These are phyloP conservation scores for Cystobasidium sp. DNA, from an alignment of 1,284 basidiomycete species.

Conservation along the genomic window DNA sequence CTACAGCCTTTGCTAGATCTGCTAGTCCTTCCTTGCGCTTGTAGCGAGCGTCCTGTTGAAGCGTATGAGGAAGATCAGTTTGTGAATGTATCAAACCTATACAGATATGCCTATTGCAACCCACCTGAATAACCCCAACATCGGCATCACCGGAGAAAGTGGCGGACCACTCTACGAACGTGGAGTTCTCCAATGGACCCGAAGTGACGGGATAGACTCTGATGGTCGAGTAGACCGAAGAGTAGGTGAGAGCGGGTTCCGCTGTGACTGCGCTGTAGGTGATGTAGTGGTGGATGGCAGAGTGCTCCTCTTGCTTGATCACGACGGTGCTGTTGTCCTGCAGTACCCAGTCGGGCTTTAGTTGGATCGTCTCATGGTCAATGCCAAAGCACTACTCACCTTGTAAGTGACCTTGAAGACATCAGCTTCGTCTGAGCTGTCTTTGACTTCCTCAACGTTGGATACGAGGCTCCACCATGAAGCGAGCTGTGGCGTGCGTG, in stretches of 20 bases:
- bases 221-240: conserved; percentile 54
- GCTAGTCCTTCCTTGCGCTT: conserved; percentile 54
- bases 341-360: not conserved
- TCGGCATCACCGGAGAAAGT: conserved; percentile 54
- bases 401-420: conserved; percentile 51
- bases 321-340: conserved; percentile 43
- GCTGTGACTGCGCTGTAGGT: conserved; percentile 53
- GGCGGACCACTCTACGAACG: conserved; percentile 53
- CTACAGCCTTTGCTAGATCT: conserved; percentile 53
- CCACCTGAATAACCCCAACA: conserved; percentile 27
- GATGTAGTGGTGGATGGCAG: conserved; percentile 54
- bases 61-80: not conserved
- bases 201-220: conserved; percentile 51
- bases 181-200: conserved; percentile 49
- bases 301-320: conserved; percentile 55
- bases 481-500: conserved; percentile 32
- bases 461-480: conserved; percentile 41
- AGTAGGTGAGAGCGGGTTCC: conserved; percentile 53
- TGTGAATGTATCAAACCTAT: not conserved
- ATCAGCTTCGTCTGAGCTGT: conserved; percentile 45
- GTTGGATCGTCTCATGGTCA: not conserved
- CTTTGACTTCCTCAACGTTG: conserved; percentile 32
- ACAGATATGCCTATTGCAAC: not conserved
- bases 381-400: conserved; percentile 16
- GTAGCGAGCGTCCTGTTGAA: conserved; percentile 52